A percentile compares a stretch with the other conserved stretches of the same genome.
These are phyloP conservation scores for Bruguiera parviflora DNA, from an alignment of 345 rosid species.

Conservation along the genomic window DNA sequence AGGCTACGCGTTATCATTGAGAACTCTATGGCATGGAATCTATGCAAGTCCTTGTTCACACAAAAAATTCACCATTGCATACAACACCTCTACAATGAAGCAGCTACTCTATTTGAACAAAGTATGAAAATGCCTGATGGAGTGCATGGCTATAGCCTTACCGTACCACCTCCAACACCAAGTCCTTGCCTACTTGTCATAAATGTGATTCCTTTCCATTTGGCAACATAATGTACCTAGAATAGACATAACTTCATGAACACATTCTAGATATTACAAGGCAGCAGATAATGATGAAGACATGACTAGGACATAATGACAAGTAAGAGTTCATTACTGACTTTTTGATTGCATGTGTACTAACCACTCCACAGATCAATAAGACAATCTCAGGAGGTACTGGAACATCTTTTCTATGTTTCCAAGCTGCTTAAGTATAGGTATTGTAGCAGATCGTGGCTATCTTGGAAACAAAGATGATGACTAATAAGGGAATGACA, in stretches of 20 bases:
- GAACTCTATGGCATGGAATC: background rate
- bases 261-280: background rate
- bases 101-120: background rate
- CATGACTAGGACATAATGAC: background rate
- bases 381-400: too few species aligned
- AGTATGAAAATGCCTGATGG: background rate
- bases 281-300: slow-evolving; percentile 4
- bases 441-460: too few species aligned
- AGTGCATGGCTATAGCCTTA: slow-evolving; percentile 26
- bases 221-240: slow-evolving; percentile 94
- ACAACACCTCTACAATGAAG: too few species aligned
- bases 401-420: too few species aligned
- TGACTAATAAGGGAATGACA: too few species aligned
- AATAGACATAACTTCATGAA: slow-evolving; percentile 9
- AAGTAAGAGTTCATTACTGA: background rate
- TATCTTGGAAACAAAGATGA: too few species aligned
- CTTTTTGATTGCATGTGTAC: background rate
- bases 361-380: too few species aligned
- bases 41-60: background rate
- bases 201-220: slow-evolving; percentile 91
- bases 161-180: slow-evolving; percentile 98
- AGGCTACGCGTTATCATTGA: background rate
- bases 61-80: background rate
- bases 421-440: too few species aligned
- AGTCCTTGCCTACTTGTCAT: slow-evolving; percentile 98